phyloP scores from a whole-genome alignment of 2,329 filamentous ascomycete genomes.

The Sclerotinia minor region DNA sequence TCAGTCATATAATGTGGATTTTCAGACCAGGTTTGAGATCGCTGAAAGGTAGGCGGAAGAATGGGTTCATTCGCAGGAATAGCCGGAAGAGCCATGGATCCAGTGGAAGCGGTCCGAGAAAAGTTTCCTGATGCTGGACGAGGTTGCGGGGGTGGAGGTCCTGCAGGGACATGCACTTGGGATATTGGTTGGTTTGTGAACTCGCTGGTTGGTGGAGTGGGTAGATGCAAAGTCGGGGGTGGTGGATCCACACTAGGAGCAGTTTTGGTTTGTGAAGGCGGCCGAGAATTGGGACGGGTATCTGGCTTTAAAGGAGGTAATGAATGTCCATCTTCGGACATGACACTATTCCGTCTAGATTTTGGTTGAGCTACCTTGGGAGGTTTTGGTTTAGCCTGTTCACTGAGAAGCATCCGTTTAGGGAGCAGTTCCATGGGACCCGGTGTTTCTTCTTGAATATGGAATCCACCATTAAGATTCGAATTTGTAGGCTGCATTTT shows the following conservation, averaged over 20 bases:
- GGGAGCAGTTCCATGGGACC: constrained; percentile 47
- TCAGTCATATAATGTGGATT: constrained; percentile 48
- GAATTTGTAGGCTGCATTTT: constrained; percentile 26
- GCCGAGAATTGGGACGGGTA: constrained; percentile 25
- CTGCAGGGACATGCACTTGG: constrained; percentile 17
- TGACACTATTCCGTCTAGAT: constrained; percentile 37
- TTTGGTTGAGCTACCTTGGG: constrained; percentile 40
- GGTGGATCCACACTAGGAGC: constrained; percentile 13
- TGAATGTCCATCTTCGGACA: constrained; percentile 40
- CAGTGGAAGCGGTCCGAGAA: constrained; percentile 38
- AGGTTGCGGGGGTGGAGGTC: constrained; percentile 40
- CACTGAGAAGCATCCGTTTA: constrained; percentile 41
- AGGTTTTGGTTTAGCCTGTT: constrained; percentile 34
- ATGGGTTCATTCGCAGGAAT: constrained; percentile 55
- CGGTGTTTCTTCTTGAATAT: constrained; percentile 43
- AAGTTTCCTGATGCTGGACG: constrained; percentile 46
- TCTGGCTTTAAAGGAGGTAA: constrained; percentile 33
- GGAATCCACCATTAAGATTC: constrained; percentile 35
- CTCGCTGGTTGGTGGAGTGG: constrained; percentile 19
- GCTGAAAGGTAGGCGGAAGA: constrained; percentile 46
- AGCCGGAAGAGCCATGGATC: constrained; percentile 41
- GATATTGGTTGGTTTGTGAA: constrained; percentile 22
- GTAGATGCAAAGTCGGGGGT: constrained; percentile 20
- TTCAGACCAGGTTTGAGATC: constrained; percentile 49
- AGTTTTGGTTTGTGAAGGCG: constrained; percentile 9